phyloP scores from a whole-genome alignment of 1,284 basidiomycete genomes.

The Apiotrichum veenhuisii region DNA sequence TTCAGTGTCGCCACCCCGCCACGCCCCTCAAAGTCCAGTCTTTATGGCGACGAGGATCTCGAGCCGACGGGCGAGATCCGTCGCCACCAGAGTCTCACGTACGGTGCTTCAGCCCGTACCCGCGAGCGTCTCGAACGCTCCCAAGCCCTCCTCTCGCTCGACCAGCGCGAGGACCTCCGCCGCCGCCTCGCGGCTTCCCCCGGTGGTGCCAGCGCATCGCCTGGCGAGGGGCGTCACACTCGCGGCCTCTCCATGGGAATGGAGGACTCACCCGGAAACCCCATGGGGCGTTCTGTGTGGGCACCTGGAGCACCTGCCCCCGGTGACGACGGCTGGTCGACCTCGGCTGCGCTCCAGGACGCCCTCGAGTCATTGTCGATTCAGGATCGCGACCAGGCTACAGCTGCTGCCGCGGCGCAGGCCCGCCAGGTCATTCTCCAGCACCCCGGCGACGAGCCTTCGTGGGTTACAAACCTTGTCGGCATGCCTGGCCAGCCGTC shows the following conservation, averaged over 20 bases:
- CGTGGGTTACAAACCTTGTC: conserved; percentile 46
- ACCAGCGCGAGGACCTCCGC: conserved; percentile 37
- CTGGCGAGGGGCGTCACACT: conserved; percentile 9
- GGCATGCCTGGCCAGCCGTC: conserved; percentile 34
- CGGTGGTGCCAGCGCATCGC: conserved; percentile 7
- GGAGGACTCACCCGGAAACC: conserved; percentile 28
- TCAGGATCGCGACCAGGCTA: conserved; percentile 11
- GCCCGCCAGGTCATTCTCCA: neutral
- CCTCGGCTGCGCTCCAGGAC: conserved; percentile 33
- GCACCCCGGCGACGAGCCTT: conserved; percentile 33
- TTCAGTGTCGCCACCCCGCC: conserved; percentile 42
- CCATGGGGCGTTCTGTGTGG: conserved; percentile 42
- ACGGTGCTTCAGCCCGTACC: conserved; percentile 35
- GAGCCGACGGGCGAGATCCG: conserved; percentile 32
- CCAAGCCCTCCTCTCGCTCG: conserved; percentile 38
- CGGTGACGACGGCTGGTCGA: conserved; percentile 38
- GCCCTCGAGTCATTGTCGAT: conserved; percentile 37
- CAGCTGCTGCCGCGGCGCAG: conserved; percentile 3
- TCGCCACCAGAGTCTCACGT: conserved; percentile 48
- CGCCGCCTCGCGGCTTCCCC: conserved; percentile 20
- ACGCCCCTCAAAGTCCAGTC: conserved; percentile 36
- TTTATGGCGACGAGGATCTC: conserved; percentile 21
- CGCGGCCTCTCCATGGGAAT: conserved; percentile 15
- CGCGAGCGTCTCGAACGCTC: conserved; percentile 41
- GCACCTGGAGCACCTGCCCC: conserved; percentile 18